A percentile compares a stretch with the other conserved stretches of the same genome.
phyloP scores from a whole-genome alignment of 805 yeast genomes.

The Nakazawaea ambrosiae region DNA sequence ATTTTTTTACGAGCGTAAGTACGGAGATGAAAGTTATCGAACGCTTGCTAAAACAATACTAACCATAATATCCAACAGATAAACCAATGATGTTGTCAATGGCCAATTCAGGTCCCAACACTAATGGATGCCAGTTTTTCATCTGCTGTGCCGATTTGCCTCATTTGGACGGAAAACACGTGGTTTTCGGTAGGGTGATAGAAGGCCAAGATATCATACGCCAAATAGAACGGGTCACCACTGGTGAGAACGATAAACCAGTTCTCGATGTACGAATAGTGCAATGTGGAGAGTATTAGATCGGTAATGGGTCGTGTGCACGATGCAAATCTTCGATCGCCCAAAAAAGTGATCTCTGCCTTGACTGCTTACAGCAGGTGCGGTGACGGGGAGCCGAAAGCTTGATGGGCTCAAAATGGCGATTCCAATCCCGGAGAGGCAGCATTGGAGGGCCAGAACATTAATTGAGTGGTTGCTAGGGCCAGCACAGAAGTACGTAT shows the following conservation, averaged over 20 bases:
- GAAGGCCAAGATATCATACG: slow-evolving; percentile 32
- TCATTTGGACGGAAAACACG: slow-evolving; percentile 39
- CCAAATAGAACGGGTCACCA: slow-evolving; percentile 20
- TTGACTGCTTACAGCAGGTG: too few relatives aligned
- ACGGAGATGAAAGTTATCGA: neutral
- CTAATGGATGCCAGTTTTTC: slow-evolving; percentile 43
- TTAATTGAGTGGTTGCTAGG: too few relatives aligned
- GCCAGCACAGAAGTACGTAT: too few relatives aligned
- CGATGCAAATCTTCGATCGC: too few relatives aligned
- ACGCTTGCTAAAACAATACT: neutral
- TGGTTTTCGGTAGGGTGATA: slow-evolving; percentile 40
- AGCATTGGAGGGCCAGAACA: too few relatives aligned
- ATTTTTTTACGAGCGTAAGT: slow-evolving; percentile 25
- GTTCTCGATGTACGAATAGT: slow-evolving; percentile 14
- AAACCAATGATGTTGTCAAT: slow-evolving; percentile 24
- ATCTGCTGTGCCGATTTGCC: slow-evolving; percentile 26
- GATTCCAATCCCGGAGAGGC: too few relatives aligned
- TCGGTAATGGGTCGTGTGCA: neutral
- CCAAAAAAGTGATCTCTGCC: too few relatives aligned
- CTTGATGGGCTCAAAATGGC: too few relatives aligned
- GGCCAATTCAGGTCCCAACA: slow-evolving; percentile 37
- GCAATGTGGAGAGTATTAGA: slow-evolving; percentile 19
- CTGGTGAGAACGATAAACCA: slow-evolving; percentile 17
- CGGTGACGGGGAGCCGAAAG: too few relatives aligned
- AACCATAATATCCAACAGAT: slow-evolving; percentile 13